Evolutionary conservation across 495 filamentous ascomycete genomes (phyloP), one percentile per base, ranked within the genome.

Genomic region (Xylona heveae): DNA sequence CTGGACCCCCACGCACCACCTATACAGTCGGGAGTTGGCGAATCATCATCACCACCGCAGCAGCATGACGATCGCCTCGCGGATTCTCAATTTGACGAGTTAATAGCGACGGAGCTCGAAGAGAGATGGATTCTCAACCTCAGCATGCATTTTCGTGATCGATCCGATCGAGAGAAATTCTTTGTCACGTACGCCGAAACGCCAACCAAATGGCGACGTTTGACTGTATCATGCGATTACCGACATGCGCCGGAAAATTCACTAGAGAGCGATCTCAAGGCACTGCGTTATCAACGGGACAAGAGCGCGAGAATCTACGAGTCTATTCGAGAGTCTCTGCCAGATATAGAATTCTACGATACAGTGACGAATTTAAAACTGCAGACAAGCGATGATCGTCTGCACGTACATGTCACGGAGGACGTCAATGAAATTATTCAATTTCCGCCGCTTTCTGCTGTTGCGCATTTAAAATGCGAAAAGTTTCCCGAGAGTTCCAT

Each of bases 331-430:
- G 81, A 92, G 35, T 92, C 81, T 10, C 64, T 97, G 9, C 60
- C 64, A 3, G 81, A 88, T 32, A 94, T 97, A 26, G 78, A 91
- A 43, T 97, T 92, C 49, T 95, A 90, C 52, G 66, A 81, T 38
- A 90, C 80, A 4, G 88, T 94, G 19, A 97, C 90, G 13, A 97
- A 97, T 45, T 63, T 97, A 28, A 95, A 93, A 49, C 59, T 97
- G 10, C 72, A 93, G 49, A 97, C 88, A 1, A 73, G 67, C 24
- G 79, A 92, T 27, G 81, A 81, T 17, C 68, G 82, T 29, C 59
- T 97, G 30, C 88, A 97, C 53, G 83, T 97, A 14, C 88, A 95
- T 49, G 88, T 97, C 28, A 90, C 85, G n/a, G 88, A 95, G 49
- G 88, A 97, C 51, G 66, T 82, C 29, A 88, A 94, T 47, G 88